Conservation (phyloP, 768 basidiomycete genomes). For the Gloeopeniophorella convolvens region DNA sequence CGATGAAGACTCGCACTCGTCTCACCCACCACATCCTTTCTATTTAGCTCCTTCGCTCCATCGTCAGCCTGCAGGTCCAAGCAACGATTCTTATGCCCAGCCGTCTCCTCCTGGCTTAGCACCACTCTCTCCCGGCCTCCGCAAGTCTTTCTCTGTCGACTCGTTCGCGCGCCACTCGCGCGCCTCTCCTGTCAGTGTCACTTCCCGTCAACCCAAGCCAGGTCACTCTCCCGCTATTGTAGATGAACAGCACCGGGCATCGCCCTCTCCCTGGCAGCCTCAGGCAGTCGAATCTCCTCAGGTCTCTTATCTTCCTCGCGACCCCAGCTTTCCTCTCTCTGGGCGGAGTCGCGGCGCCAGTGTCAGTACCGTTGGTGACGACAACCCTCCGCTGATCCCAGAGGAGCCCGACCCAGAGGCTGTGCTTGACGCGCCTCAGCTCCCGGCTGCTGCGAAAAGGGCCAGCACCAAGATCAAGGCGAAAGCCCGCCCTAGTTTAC, state of each 20-base stretch:
- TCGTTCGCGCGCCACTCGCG: constrained; percentile 46
- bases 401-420: constrained; percentile 51
- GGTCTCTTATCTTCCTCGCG: constrained; percentile 33
- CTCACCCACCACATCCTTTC: constrained; percentile 22
- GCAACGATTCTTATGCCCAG: constrained; percentile 23
- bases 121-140: constrained; percentile 39
- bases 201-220: constrained; percentile 7
- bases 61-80: constrained; percentile 22
- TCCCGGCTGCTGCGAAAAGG: background rate
- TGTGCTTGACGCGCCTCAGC: constrained; percentile 29
- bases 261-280: constrained; percentile 9
- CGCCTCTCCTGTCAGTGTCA: constrained; percentile 31
- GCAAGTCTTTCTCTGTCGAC: constrained; percentile 75
- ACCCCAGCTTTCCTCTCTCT: constrained; percentile 28
- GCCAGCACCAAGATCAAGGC: constrained; percentile 20
- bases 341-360: constrained; percentile 51
- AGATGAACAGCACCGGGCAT: constrained; percentile 7
- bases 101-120: constrained; percentile 20
- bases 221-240: background rate
- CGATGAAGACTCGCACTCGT: constrained; percentile 35
- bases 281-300: constrained; percentile 23
- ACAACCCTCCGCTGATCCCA: constrained; percentile 32
- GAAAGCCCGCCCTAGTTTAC: constrained; percentile 28
- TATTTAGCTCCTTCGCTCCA: constrained; percentile 22
- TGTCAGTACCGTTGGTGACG: constrained; percentile 42